phyloP scores from a whole-genome alignment of 495 filamentous ascomycete species.

The Aspergillus carlsbadensis region DNA sequence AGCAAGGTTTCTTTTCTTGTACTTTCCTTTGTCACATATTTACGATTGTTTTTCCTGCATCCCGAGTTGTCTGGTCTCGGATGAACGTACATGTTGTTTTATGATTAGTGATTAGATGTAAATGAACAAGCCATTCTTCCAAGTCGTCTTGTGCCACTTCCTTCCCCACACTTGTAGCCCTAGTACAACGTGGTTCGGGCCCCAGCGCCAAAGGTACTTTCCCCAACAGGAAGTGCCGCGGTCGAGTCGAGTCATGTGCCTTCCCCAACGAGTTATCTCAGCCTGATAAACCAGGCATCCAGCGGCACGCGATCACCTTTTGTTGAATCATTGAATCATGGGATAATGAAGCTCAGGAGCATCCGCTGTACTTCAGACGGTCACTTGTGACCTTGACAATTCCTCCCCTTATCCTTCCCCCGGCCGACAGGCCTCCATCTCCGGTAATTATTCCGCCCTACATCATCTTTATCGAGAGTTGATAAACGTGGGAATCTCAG shows the following conservation, averaged over 20 bases:
- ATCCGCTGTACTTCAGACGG: not conserved
- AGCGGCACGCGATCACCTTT: constrained; percentile 20
- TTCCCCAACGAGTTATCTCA: constrained; percentile 11
- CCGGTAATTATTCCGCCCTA: not conserved
- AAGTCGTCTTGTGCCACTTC: not conserved
- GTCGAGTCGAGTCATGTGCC: constrained; percentile 8
- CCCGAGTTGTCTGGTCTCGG: not conserved
- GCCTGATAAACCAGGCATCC: constrained; percentile 20
- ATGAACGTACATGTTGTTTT: constrained; percentile 6
- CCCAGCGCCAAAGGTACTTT: not conserved
- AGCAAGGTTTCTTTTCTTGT: constrained; percentile 15
- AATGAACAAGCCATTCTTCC: constrained; percentile 3
- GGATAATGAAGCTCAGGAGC: not conserved
- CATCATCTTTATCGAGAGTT: not conserved
- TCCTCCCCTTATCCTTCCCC: not conserved
- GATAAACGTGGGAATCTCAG: not conserved
- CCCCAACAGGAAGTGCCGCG: constrained; percentile 1
- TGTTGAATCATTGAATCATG: constrained; percentile 2
- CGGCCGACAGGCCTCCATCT: not conserved
- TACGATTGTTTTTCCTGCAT: constrained; percentile 2
- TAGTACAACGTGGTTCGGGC: not conserved
- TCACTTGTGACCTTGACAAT: not conserved
- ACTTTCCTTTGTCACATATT: constrained; percentile 21
- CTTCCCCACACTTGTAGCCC: not conserved
- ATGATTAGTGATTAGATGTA: constrained; percentile 10